phyloP scores from a whole-genome alignment of 345 rosid genomes.

The Fremontodendron californicum region DNA sequence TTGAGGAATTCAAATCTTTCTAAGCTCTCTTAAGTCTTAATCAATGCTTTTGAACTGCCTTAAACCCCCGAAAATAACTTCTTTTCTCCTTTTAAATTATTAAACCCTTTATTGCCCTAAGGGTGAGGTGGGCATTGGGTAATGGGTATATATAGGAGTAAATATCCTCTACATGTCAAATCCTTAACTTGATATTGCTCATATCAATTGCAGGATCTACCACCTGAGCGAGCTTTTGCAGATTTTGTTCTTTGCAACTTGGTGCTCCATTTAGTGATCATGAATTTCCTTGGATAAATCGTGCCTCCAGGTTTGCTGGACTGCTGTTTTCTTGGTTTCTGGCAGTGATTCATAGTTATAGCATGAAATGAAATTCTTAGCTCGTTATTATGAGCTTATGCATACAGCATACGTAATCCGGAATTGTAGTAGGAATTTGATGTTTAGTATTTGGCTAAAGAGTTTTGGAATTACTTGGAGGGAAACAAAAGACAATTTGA shows the following conservation, averaged over 20 bases:
- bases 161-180: background rate
- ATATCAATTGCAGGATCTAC: constrained; percentile 47
- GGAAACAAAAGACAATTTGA: background rate
- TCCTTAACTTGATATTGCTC: constrained; percentile 4
- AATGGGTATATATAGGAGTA: background rate
- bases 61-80: background rate
- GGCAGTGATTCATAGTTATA: background rate
- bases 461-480: background rate
- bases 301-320: background rate
- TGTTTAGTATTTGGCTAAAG: background rate
- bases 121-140: background rate
- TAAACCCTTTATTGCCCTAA: background rate
- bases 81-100: background rate
- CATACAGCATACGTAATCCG: background rate
- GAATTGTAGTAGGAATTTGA: background rate
- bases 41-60: background rate
- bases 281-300: constrained; percentile 59
- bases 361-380: background rate
- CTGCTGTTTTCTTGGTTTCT: background rate
- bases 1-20: background rate
- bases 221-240: constrained; percentile 85
- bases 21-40: background rate
- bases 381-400: background rate
- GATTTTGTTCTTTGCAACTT: constrained; percentile 86
- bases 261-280: constrained; percentile 85